Percentiles rank a stretch among this genome's conserved stretches.
These are phyloP conservation scores for Somion occarium DNA, from an alignment of 1,284 basidiomycete genomes.

Conservation along the genomic window DNA sequence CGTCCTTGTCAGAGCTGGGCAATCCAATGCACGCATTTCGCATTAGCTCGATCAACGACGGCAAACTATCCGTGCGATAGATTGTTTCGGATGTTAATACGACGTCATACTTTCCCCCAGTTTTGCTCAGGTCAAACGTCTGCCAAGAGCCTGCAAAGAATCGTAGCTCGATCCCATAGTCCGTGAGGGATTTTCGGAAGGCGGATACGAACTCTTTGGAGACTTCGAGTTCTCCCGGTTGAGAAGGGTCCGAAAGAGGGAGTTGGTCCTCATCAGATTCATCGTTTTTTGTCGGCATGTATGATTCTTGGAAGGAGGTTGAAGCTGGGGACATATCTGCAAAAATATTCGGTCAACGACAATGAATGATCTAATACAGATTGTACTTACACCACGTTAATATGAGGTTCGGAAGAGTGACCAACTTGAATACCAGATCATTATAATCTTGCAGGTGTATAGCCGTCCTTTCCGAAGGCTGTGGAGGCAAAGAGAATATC, in stretches of 20 bases:
- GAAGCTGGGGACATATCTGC: constrained; percentile 51
- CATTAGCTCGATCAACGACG: constrained; percentile 59
- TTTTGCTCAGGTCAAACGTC: constrained; percentile 35
- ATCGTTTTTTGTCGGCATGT: constrained; percentile 3
- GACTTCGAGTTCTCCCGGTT: constrained; percentile 54
- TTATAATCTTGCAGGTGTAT: constrained; percentile 97
- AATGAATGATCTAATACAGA: neutral
- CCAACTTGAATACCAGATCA: constrained; percentile 73
- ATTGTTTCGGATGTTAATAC: constrained; percentile 92
- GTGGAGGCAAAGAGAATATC: constrained; percentile 42
- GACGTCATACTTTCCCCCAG: constrained; percentile 52
- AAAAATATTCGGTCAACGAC: neutral
- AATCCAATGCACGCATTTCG: constrained; percentile 27
- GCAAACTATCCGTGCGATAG: constrained; percentile 70
- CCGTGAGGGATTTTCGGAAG: constrained; percentile 56
- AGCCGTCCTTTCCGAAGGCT: constrained; percentile 31
- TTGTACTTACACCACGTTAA: constrained; percentile 75
- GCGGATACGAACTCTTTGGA: constrained; percentile 58
- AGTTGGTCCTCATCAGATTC: constrained; percentile 25
- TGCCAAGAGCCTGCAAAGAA: constrained; percentile 88
- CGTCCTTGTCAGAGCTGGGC: neutral
- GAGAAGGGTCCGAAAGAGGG: constrained; percentile 21
- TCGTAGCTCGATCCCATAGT: constrained; percentile 53
- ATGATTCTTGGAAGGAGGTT: constrained; percentile 28
- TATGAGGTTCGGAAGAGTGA: constrained; percentile 86